Percentiles rank a stretch among this genome's conserved stretches.
Evolutionary conservation across 768 basidiomycete genomes (phyloP).

Genomic region (Calocera viscosa): DNA sequence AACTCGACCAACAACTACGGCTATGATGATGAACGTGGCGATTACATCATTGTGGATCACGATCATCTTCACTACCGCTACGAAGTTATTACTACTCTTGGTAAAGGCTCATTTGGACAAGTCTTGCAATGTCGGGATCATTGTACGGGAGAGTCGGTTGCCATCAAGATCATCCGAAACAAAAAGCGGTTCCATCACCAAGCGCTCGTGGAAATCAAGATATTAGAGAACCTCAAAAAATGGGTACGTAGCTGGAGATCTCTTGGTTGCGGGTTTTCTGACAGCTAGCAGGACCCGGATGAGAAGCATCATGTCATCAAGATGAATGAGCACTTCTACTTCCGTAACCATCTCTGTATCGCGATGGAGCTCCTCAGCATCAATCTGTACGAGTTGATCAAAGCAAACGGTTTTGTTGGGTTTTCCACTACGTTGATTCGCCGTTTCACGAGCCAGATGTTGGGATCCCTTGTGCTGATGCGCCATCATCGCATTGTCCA

Average conservation of each 20-base stretch:
- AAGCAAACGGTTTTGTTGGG: slow-evolving; percentile 97
- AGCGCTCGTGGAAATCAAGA: slow-evolving; percentile 97
- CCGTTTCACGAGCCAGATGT: slow-evolving; percentile 92
- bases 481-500: slow-evolving; percentile 95
- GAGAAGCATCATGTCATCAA: slow-evolving; percentile 96
- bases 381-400: slow-evolving; percentile 97
- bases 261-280: neutral
- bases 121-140: slow-evolving; percentile 93
- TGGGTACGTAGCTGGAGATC: slow-evolving; percentile 53
- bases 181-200: slow-evolving; percentile 99
- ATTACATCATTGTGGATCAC: slow-evolving; percentile 77
- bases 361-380: slow-evolving; percentile 97
- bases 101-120: slow-evolving; percentile 97
- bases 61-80: slow-evolving; percentile 98
- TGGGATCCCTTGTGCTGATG: slow-evolving; percentile 82
- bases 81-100: slow-evolving; percentile 80
- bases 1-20: slow-evolving; percentile 75
- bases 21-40: slow-evolving; percentile 96
- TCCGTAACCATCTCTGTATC: slow-evolving; percentile 93
- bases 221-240: slow-evolving; percentile 88
- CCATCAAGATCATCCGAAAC: slow-evolving; percentile 98
- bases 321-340: slow-evolving; percentile 98
- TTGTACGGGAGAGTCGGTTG: slow-evolving; percentile 87
- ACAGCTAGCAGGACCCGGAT: slow-evolving; percentile 60
- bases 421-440: slow-evolving; percentile 92